Base-by-base conservation (phyloP, 2,329 filamentous ascomycete genomes). In the Pseudocercospora eumusae region DNA sequence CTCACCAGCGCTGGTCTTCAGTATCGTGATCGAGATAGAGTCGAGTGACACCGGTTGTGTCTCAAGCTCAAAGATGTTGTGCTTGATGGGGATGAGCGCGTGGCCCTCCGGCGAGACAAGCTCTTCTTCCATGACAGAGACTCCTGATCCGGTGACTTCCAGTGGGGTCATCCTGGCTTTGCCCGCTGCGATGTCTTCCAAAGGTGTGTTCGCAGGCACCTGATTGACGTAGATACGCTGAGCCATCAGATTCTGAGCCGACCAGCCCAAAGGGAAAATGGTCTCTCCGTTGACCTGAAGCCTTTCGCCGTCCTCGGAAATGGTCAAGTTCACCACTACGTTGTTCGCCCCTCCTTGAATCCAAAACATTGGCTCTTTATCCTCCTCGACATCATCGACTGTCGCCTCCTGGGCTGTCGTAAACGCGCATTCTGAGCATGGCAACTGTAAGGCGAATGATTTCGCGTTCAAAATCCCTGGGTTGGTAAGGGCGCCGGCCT, bases 31-130 rank as follows among this genome's bases (percentile, higher is more conserved):
- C 50, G 83, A 81, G 61, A 91, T 79, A 27, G 77, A 80, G 49
- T 83, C 76, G 59, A 88, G 74, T 62, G 86, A 85, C 47, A 79
- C 76, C 18, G 65, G 64, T 59, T 75, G 68, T 57, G 80, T 75
- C 61, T 84, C 84, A 25, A 89, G 82, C 71, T 86, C 82, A 62
- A 86, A 80, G 64, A 90, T 81, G 66, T 85, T 80, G 40, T 89
- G 75, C 64, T 84, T 79, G 61, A 89, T 70, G 40, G 78, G 74
- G 57, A 88, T 73, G 2, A 87, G 73, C 61, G 83, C 79, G 47
- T 87, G 73, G 57, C 79, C 75, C 64, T 82, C 81, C 9, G 83
- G 78, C 55, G 82, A 79, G 60, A 84, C 81, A 50, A 80, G 77
- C 65, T 81, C 78, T 25, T 68, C 62, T 40, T 63, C 55, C 65